A percentile compares a stretch with the other conserved stretches of the same genome.
Evolutionary conservation across 371 early-diverging fungal species (phyloP).

Genomic region (Sanchytrium tribonematis): DNA sequence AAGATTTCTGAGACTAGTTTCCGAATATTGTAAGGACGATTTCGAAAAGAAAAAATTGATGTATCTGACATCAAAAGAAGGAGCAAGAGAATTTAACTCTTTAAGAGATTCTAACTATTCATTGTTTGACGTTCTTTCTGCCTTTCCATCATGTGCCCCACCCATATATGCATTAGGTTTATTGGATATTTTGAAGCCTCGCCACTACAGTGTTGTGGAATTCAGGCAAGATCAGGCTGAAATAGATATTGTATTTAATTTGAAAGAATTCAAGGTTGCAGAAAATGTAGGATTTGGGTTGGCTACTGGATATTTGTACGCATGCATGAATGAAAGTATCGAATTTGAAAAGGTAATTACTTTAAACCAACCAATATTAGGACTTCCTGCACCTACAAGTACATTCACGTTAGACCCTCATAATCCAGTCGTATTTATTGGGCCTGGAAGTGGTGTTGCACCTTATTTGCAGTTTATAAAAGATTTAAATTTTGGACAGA

Average conservation of each 20-base stretch:
- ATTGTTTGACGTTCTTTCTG: background rate
- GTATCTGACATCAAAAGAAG: background rate
- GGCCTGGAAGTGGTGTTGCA: background rate
- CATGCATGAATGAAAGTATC: background rate
- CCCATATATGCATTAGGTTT: background rate
- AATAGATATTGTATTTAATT: background rate
- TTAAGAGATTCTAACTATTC: background rate
- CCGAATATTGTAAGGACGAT: background rate
- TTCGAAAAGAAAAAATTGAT: background rate
- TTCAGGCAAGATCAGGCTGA: background rate
- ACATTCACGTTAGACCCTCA: background rate
- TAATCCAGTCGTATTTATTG: background rate
- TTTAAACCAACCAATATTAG: background rate
- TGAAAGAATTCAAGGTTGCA: background rate
- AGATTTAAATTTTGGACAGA: background rate
- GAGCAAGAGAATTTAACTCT: background rate
- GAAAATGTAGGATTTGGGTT: background rate
- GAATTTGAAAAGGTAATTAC: background rate
- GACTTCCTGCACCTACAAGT: background rate
- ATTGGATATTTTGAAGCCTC: background rate
- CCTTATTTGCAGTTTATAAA: background rate
- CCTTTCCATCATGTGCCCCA: background rate
- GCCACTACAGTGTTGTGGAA: background rate
- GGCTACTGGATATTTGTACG: background rate
- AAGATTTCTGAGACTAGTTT: background rate